Evolutionary conservation across 225 moss, liverwort and hornwort species (phyloP).

Genomic region (Physcomitrium patens): DNA sequence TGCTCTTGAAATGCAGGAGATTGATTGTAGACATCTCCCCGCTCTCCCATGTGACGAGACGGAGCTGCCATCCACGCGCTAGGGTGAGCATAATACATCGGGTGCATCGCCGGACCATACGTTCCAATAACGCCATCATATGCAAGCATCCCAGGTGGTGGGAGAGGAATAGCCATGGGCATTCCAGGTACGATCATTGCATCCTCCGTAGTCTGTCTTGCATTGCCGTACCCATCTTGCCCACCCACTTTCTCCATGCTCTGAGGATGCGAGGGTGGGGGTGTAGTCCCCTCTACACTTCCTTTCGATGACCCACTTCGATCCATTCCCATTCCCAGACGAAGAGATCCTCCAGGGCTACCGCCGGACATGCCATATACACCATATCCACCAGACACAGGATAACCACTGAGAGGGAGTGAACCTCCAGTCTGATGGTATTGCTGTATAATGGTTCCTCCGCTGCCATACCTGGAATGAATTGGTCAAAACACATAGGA

Average conservation of each 20-base stretch:
- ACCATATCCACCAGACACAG: constrained; percentile 51
- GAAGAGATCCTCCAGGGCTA: constrained; percentile 39
- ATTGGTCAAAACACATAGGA: neutral
- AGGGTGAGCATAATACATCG: constrained; percentile 75
- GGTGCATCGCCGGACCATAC: constrained; percentile 72
- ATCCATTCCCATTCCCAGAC: constrained; percentile 51
- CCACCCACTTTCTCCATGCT: constrained; percentile 51
- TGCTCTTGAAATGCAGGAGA: constrained; percentile 61
- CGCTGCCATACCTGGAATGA: constrained; percentile 74
- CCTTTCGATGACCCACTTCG: constrained; percentile 73
- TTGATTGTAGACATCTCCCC: constrained; percentile 67
- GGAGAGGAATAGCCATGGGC: constrained; percentile 65
- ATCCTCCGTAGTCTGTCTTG: constrained; percentile 66
- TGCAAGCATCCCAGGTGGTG: constrained; percentile 70
- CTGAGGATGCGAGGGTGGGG: constrained; percentile 44
- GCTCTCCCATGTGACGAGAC: constrained; percentile 54
- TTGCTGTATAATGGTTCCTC: constrained; percentile 69
- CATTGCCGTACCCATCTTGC: constrained; percentile 53
- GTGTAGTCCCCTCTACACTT: constrained; percentile 50
- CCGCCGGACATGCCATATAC: constrained; percentile 45
- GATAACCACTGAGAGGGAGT: constrained; percentile 46
- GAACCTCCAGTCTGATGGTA: constrained; percentile 55
- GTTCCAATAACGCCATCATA: constrained; percentile 67
- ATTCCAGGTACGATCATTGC: constrained; percentile 55
- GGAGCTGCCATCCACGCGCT: constrained; percentile 68